phyloP scores from a whole-genome alignment of 306 rosid species.

The Fragaria iinumae region DNA sequence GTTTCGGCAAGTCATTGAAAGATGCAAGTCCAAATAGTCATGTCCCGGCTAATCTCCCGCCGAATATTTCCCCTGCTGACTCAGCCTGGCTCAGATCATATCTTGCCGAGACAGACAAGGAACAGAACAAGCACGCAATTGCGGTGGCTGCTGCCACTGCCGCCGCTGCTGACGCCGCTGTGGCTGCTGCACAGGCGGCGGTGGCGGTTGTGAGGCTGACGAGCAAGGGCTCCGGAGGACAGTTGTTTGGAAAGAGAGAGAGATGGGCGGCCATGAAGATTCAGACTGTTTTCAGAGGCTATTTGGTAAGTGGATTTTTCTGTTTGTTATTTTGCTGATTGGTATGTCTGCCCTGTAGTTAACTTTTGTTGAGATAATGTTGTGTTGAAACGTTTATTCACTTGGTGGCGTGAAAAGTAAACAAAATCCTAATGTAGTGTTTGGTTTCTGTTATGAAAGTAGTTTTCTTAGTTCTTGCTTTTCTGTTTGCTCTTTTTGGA shows the following conservation, averaged over 20 bases:
- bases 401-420: not conserved
- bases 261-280: conserved; percentile 74
- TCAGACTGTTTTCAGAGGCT: conserved; percentile 86
- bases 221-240: conserved; percentile 52
- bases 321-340: not conserved
- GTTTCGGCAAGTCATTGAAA: conserved; percentile 69
- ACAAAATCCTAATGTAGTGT: not conserved
- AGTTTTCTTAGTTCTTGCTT: conserved; percentile 48
- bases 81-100: conserved; percentile 71
- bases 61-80: conserved; percentile 15
- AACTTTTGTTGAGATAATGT: not conserved
- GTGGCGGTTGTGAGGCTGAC: conserved; percentile 85
- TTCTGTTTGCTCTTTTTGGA: conserved; percentile 25
- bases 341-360: not conserved
- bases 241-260: conserved; percentile 49
- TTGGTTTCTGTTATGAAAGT: conserved; percentile 33
- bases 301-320: conserved; percentile 50
- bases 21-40: conserved; percentile 29
- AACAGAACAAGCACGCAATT: conserved; percentile 88
- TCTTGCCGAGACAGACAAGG: conserved; percentile 53
- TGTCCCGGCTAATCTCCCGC: not conserved
- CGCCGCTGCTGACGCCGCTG: conserved; percentile 83
- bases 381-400: not conserved
- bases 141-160: conserved; percentile 98
- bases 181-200: conserved; percentile 88